Evolutionary conservation across 345 rosid species (phyloP).

Genomic region (Psidium friedrichsthalianum): DNA sequence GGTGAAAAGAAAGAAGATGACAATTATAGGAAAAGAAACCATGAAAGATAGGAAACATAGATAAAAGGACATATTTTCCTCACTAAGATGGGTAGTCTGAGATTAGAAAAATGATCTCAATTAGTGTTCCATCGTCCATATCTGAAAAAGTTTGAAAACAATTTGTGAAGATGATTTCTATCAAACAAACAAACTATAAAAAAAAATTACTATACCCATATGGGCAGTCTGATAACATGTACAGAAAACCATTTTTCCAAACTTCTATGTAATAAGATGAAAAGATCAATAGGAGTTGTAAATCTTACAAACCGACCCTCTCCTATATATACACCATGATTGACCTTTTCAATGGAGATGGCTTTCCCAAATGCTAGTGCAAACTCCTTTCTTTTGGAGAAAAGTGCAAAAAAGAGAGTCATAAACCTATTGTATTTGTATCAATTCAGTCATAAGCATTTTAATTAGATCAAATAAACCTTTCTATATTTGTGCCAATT

Average conservation of each 20-base stretch:
- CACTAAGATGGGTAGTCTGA: neutral
- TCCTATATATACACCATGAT: neutral
- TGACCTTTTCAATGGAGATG: neutral
- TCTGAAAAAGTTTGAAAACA: neutral
- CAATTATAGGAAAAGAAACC: neutral
- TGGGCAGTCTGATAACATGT: too few species aligned
- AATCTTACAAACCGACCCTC: neutral
- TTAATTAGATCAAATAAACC: too few species aligned
- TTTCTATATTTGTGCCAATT: too few species aligned
- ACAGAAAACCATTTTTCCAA: too few species aligned
- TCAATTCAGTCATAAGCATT: too few species aligned
- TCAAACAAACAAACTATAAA: neutral
- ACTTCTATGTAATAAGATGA: too few species aligned
- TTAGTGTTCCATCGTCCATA: neutral
- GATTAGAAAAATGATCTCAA: neutral
- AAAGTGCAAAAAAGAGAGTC: too few species aligned
- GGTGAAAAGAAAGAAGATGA: neutral
- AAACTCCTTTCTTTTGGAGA: neutral
- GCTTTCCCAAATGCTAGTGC: neutral
- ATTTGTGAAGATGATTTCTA: neutral
- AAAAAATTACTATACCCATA: too few species aligned
- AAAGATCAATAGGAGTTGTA: neutral
- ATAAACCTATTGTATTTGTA: too few species aligned
- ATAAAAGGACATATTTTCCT: neutral
- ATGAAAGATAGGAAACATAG: neutral